Percentiles rank a stretch among this genome's conserved stretches.
These are phyloP conservation scores for Olyra latifolia DNA, from an alignment of 176 grass and related monocot genomes.

Conservation along the genomic window DNA sequence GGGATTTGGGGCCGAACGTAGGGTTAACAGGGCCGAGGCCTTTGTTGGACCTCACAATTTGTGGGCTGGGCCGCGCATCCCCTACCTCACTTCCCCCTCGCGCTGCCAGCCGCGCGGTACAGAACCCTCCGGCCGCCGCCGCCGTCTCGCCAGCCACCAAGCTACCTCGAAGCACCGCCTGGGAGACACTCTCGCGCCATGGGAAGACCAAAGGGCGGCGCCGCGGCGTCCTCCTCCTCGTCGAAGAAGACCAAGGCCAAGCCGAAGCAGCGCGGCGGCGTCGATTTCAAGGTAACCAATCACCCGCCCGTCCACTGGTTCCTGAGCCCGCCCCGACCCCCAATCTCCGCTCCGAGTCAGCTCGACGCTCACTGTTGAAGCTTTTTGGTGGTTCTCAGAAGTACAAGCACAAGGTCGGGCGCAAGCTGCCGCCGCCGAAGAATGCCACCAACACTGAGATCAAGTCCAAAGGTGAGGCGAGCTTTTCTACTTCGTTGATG, in stretches of 20 bases:
- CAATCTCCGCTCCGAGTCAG: not conserved
- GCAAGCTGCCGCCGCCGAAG: constrained; percentile 79
- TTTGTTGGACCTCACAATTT: no score
- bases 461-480: constrained; percentile 68
- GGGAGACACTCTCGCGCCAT: constrained; percentile 8
- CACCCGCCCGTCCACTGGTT: not conserved
- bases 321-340: not conserved
- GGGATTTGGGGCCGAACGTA: no score
- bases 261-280: constrained; percentile 56
- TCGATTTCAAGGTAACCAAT: constrained; percentile 62
- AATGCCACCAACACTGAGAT: constrained; percentile 90
- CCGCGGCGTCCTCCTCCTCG: constrained; percentile 6
- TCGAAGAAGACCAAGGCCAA: constrained; percentile 52
- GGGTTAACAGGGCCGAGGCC: no score
- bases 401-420: constrained; percentile 82
- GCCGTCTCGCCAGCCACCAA: not conserved
- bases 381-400: constrained; percentile 50
- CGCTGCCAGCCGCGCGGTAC: not conserved
- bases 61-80: no score
- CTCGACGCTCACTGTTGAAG: not conserved
- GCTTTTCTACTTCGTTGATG: not conserved
- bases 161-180: not conserved
- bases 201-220: constrained; percentile 43
- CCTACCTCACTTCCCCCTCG: no score
- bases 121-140: not conserved